A percentile compares a stretch with the other conserved stretches of the same genome.
Evolutionary conservation across 345 rosid species (phyloP).

Genomic region (Citrus glauca): DNA sequence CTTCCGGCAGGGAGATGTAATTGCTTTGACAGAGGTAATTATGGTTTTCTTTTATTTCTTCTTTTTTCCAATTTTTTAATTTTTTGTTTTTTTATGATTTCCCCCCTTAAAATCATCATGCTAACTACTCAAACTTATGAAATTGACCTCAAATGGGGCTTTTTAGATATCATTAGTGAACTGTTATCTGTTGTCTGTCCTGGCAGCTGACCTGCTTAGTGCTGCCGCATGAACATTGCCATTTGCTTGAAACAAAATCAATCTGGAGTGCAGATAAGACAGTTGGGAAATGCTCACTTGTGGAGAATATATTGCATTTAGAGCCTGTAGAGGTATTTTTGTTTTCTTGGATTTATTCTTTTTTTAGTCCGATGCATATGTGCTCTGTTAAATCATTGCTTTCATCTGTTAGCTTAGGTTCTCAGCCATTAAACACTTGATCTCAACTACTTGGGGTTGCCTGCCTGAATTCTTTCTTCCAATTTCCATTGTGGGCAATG

Average conservation of each 20-base stretch:
- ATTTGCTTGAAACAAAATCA: slow-evolving; percentile 66
- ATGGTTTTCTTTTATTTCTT: not conserved
- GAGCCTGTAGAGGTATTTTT: slow-evolving; percentile 77
- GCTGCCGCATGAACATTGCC: slow-evolving; percentile 58
- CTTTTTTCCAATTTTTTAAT: too few species aligned
- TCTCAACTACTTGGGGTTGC: not conserved
- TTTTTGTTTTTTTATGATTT: not conserved
- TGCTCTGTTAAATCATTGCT: not conserved
- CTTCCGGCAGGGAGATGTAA: slow-evolving; percentile 62
- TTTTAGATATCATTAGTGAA: not conserved
- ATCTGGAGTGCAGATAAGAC: slow-evolving; percentile 85
- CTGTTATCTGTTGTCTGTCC: slow-evolving; percentile 7
- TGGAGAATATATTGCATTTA: slow-evolving; percentile 78
- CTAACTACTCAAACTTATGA: slow-evolving; percentile 3
- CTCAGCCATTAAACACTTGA: not conserved
- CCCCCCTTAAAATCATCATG: not conserved
- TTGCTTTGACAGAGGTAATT: slow-evolving; percentile 72
- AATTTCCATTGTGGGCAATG: not conserved
- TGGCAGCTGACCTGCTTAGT: slow-evolving; percentile 76
- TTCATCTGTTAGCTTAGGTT: not conserved
- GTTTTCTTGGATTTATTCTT: not conserved
- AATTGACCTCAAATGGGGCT: not conserved
- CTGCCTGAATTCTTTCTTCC: not conserved
- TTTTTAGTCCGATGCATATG: not conserved
- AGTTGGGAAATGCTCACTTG: slow-evolving; percentile 48